These are phyloP conservation scores for Penicillium lagena DNA, from an alignment of 495 filamentous ascomycete species.

Conservation along the genomic window DNA sequence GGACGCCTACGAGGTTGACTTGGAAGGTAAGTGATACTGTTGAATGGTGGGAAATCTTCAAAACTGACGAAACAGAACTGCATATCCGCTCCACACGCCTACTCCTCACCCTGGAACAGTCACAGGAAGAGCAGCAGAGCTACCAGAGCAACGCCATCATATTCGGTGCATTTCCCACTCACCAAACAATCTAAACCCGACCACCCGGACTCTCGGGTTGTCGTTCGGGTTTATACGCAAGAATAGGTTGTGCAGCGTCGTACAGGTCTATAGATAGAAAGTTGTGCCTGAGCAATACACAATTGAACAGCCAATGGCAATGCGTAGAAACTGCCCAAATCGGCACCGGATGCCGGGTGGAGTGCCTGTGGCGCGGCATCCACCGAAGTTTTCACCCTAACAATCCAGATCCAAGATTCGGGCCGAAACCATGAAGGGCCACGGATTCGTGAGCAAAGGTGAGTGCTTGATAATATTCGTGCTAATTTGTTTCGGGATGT, in stretches of 20 bases:
- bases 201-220: background rate
- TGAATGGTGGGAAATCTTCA: constrained; percentile 4
- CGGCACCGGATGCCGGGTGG: constrained; percentile 6
- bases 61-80: constrained; percentile 39
- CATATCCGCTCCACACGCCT: constrained; percentile 53
- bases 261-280: too few species aligned
- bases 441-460: too few species aligned
- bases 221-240: background rate
- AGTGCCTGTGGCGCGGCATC: too few species aligned
- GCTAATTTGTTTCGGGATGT: too few species aligned
- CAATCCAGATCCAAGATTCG: too few species aligned
- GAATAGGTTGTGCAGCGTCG: too few species aligned
- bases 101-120: constrained; percentile 51
- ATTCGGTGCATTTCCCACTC: constrained; percentile 5
- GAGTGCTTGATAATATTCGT: too few species aligned
- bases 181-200: background rate
- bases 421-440: too few species aligned
- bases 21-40: constrained; percentile 44
- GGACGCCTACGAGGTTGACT: constrained; percentile 54
- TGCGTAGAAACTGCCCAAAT: background rate
- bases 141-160: constrained; percentile 49
- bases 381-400: too few species aligned
- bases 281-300: too few species aligned
- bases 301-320: too few species aligned
- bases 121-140: constrained; percentile 45